phyloP scores from a whole-genome alignment of 805 yeast genomes.

The Suhomyces vadensis region DNA sequence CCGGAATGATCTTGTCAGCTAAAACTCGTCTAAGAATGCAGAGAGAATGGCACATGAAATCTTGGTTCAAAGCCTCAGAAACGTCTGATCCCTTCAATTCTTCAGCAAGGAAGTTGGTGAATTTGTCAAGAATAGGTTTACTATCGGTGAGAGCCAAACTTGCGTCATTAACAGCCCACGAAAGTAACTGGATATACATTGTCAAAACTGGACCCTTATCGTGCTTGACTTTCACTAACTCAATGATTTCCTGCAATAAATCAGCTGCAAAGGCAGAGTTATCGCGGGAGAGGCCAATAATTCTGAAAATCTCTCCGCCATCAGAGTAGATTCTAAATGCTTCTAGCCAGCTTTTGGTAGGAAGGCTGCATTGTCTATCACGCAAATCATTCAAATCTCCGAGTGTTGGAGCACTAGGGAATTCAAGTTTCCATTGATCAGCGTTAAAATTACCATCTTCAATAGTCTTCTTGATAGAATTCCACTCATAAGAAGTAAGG shows the following conservation, averaged over 20 bases:
- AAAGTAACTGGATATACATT: conserved; percentile 14
- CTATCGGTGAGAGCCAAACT: conserved; percentile 8
- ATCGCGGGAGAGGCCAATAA: neutral
- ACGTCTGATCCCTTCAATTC: conserved; percentile 21
- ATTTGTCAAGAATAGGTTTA: conserved; percentile 25
- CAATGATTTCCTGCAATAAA: conserved; percentile 16
- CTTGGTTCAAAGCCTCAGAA: conserved; percentile 27
- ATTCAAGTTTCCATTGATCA: conserved; percentile 13
- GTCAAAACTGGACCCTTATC: conserved; percentile 12
- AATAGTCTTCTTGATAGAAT: conserved; percentile 11
- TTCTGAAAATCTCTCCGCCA: neutral
- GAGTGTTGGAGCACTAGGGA: conserved; percentile 12
- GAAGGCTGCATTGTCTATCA: conserved; percentile 5
- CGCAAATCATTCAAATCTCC: conserved; percentile 12
- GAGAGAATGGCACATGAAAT: conserved; percentile 63
- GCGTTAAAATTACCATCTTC: conserved; percentile 1
- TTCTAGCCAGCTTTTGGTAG: conserved; percentile 19
- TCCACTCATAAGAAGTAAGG: conserved; percentile 17
- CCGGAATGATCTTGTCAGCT: conserved; percentile 52
- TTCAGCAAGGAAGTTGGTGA: conserved; percentile 36
- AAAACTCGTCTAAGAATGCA: conserved; percentile 56
- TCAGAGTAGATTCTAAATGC: conserved; percentile 20
- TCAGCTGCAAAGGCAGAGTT: neutral
- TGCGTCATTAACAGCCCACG: conserved; percentile 15
- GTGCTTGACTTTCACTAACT: conserved; percentile 11